Evolutionary conservation across 495 filamentous ascomycete genomes (phyloP).

Genomic region (Neurospora sp.): DNA sequence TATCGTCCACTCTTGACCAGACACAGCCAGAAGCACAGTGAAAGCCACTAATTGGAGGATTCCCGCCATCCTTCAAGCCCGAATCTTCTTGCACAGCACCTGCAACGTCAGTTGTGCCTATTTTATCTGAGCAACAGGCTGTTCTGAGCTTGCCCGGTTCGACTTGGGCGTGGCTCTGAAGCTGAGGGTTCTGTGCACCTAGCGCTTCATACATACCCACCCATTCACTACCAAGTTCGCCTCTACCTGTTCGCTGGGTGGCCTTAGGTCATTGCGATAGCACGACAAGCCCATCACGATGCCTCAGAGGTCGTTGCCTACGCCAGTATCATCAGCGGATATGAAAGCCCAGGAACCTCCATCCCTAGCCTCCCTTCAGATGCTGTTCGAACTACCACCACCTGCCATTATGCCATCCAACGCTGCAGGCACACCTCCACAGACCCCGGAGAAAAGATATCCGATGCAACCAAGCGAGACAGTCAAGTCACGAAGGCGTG

Average conservation of each 20-base stretch:
- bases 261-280: neutral
- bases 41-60: neutral
- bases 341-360: slow-evolving; percentile 66
- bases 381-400: slow-evolving; percentile 70
- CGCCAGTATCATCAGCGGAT: slow-evolving; percentile 76
- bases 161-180: neutral
- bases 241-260: neutral
- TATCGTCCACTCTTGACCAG: neutral
- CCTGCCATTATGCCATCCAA: slow-evolving; percentile 50
- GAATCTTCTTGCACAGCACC: neutral
- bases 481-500: slow-evolving; percentile 48
- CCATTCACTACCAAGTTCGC: neutral
- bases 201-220: neutral
- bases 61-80: neutral
- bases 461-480: slow-evolving; percentile 41
- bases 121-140: neutral
- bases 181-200: neutral
- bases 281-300: slow-evolving; percentile 33
- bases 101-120: neutral
- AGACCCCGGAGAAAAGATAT: slow-evolving; percentile 45
- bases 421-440: slow-evolving; percentile 24
- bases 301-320: slow-evolving; percentile 63
- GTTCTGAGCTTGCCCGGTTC: neutral
- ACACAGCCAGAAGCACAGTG: neutral
- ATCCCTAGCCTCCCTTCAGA: slow-evolving; percentile 38